phyloP scores from a whole-genome alignment of 2,329 filamentous ascomycete genomes.

The Aspergillus awamori region DNA sequence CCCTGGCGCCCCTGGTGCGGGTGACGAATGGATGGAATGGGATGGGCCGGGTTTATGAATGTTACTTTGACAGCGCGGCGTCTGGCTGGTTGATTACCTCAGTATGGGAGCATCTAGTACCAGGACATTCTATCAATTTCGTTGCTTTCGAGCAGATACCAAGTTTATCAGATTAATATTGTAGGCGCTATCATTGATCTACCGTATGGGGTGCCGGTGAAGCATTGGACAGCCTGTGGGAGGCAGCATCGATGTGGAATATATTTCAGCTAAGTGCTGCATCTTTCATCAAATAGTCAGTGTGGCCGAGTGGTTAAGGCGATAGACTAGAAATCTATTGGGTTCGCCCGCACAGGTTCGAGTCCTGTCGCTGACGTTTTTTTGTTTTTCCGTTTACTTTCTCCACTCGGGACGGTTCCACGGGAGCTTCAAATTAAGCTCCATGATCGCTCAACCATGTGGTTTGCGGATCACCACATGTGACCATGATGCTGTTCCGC shows the following conservation, averaged over 20 bases:
- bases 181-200: background rate
- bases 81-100: background rate
- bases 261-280: no score
- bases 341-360: slow-evolving; percentile 23
- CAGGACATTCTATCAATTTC: background rate
- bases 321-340: slow-evolving; percentile 14
- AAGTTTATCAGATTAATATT: background rate
- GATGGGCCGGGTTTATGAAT: background rate
- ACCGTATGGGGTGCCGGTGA: no score
- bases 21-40: slow-evolving; percentile 1
- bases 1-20: background rate
- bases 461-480: no score
- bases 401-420: no score
- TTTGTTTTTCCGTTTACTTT: background rate
- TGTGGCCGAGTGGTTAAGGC: slow-evolving; percentile 7
- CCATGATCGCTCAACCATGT: no score
- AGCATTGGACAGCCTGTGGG: no score
- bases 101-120: background rate
- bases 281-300: background rate
- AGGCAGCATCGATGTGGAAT: no score
- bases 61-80: slow-evolving; percentile 2
- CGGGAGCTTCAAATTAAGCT: no score
- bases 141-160: background rate
- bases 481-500: no score
- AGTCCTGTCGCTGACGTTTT: slow-evolving; percentile 38